Evolutionary conservation across 441 rosid species (phyloP).

Genomic region (Theobroma grandiflorum): DNA sequence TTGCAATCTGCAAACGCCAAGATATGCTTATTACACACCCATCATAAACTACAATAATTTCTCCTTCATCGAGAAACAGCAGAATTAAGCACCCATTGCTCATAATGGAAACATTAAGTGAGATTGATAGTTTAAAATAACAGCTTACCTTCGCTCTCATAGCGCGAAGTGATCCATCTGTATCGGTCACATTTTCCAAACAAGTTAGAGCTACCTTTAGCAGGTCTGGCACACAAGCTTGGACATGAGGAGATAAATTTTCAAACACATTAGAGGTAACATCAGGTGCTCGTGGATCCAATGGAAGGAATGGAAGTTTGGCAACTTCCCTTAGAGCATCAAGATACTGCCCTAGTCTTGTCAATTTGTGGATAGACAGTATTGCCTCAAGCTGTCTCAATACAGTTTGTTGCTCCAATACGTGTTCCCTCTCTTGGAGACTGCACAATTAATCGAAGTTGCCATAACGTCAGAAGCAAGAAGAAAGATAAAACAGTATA

Average conservation of each 20-base stretch:
- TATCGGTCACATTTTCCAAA: slow-evolving; percentile 82
- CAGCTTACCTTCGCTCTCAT: slow-evolving; percentile 85
- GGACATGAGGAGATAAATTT: slow-evolving; percentile 82
- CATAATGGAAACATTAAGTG: neutral
- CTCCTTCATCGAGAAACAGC: too few species aligned
- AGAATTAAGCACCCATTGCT: neutral
- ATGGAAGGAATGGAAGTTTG: slow-evolving; percentile 85
- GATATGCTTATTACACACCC: neutral
- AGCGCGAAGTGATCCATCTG: slow-evolving; percentile 91
- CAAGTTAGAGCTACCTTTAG: slow-evolving; percentile 83
- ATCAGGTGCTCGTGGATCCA: slow-evolving; percentile 85
- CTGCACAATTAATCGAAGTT: slow-evolving; percentile 47
- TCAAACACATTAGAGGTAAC: slow-evolving; percentile 55
- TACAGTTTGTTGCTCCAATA: slow-evolving; percentile 87
- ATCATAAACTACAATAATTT: neutral
- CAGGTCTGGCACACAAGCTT: slow-evolving; percentile 87
- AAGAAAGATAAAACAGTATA: neutral
- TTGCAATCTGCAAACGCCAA: slow-evolving; percentile 72
- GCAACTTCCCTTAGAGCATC: slow-evolving; percentile 94
- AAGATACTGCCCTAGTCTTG: slow-evolving; percentile 65
- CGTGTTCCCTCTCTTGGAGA: slow-evolving; percentile 79
- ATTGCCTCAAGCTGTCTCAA: slow-evolving; percentile 96
- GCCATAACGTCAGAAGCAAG: slow-evolving; percentile 4
- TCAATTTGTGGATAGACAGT: slow-evolving; percentile 76
- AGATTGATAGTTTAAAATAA: neutral